A percentile compares a stretch with the other conserved stretches of the same genome.
These are phyloP conservation scores for Tothia fuscella DNA, from an alignment of 2,329 filamentous ascomycete species.

Conservation along the genomic window DNA sequence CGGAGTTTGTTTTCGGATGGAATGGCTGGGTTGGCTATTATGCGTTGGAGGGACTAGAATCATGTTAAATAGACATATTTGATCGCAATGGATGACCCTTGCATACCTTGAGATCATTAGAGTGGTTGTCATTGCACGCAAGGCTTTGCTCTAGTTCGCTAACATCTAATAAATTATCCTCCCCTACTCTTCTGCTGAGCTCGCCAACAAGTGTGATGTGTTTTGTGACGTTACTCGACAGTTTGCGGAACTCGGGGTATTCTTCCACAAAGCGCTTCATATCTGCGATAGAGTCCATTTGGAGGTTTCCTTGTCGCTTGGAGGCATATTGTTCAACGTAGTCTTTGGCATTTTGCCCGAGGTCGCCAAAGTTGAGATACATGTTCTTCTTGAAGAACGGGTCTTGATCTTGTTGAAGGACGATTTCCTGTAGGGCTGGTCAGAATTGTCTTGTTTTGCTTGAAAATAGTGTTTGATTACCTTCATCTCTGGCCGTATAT, in stretches of 20 bases:
- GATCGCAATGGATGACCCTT: background rate
- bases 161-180: constrained; percentile 83
- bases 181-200: constrained; percentile 73
- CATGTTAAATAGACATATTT: background rate
- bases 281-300: constrained; percentile 92
- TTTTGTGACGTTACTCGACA: constrained; percentile 96
- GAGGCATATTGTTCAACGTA: constrained; percentile 98
- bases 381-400: constrained; percentile 99
- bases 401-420: constrained; percentile 91
- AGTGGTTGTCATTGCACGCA: constrained; percentile 93
- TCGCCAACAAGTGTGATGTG: constrained; percentile 95
- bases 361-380: constrained; percentile 93
- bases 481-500: constrained; percentile 73
- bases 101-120: constrained; percentile 70
- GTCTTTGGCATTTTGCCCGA: constrained; percentile 94
- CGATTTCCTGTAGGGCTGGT: constrained; percentile 58
- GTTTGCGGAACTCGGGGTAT: constrained; percentile 92
- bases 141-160: constrained; percentile 95
- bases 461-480: constrained; percentile 14
- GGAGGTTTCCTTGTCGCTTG: constrained; percentile 91
- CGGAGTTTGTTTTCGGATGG: constrained; percentile 74
- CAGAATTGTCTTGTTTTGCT: background rate
- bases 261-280: constrained; percentile 99
- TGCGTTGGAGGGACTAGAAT: constrained; percentile 61
- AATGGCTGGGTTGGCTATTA: constrained; percentile 71